Evolutionary conservation across 2,329 filamentous ascomycete genomes (phyloP), one percentile per base, ranked within the genome.

Genomic region (Monilinia polystroma): DNA sequence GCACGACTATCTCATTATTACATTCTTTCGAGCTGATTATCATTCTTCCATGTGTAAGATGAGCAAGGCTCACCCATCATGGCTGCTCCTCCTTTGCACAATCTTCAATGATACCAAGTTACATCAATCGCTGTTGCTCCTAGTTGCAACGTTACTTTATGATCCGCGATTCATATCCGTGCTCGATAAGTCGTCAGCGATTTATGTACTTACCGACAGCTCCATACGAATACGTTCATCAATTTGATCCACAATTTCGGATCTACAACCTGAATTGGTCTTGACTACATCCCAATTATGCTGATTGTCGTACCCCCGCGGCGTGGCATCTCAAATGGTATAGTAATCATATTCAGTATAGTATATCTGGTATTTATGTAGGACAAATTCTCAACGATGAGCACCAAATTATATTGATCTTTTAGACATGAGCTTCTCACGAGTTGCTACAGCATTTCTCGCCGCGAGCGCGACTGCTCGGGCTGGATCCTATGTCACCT

Each of bases 401-500:
- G 20, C 14, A 51, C 6, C 45, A 20, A 6, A 38, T 11, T 16
- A 54, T 16, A 63, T 54, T 11, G 16, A 12, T 43, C 18, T 55
- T 26, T 43, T 18, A 35, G 14, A 43, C 11, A 63, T 63, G 60
- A 14, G 58, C 32, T 38, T 63, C 14, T n/a, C 20, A 7, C 54
- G 43, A 6, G 38, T 63, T 41, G 49, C 60, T 29, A 11, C 49
- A 7, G 41, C 29, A 20, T 11, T 63, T 53, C 51, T 63, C 60
- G 14, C 54, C 26, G 49, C 11, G 35, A 18, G 47, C n/a, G 26
- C 49, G 26, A 43, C 60, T 32, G 60, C 49, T 54, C 49, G 26
- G n/a, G 60, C 49, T 43, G 49, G 35, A 26, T 68, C 70, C 0
- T 72, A 71, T 66, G 71, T 72, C 53, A 64, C 67, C 2, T 66